Base-by-base conservation (phyloP, 1,284 basidiomycete species). In the Agroathelia rolfsii region DNA sequence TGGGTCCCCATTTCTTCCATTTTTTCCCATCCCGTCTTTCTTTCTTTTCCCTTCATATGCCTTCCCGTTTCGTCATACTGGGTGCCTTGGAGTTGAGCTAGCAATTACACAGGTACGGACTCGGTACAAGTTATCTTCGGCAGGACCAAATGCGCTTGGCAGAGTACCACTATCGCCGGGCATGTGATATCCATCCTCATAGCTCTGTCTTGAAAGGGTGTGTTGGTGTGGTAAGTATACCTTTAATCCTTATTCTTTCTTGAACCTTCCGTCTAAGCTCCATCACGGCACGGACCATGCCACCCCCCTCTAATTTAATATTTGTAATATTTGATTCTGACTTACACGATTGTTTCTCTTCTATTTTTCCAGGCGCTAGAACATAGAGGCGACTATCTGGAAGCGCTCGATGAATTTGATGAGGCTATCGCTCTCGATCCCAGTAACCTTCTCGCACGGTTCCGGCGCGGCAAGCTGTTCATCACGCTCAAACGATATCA, bases 151-250 rank as follows among this genome's bases (percentile, higher is more conserved):
- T 84, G 42, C 76, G 83, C 34, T 66, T 92, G 40, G 90, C 92
- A 23, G 88, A 95, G 55, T 95, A 92, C 61, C 90, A 95, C 60
- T 95, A 88, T 63, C 73, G 84, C 44, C 82, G 81, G 52, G 92
- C 93, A 3, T 69, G 78, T 21, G 75, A 85, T 46, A 92, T 96
- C 53, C 89, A 95, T 56, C 85, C 88, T 27, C 73, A 76, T 43
- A 96, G 93, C 55, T 85, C 87, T 13, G 87, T 95, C 13, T 62
- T 95, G 41, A 61, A 92, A 37, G 87, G 86, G 48, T 92, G 86
- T 58, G 80, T 94, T 48, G 89, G 86, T 32, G 82, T 86, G 76
- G 89, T 90, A 45, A 61, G 77, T 72, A n/a, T n/a, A n/a, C n/a
- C n/a, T n/a, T n/a, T n/a, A n/a, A 18, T 21, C 9, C 32, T 46